Conservation (phyloP, 1,139 yeast genomes). For the Geotrichum carabidarum region DNA sequence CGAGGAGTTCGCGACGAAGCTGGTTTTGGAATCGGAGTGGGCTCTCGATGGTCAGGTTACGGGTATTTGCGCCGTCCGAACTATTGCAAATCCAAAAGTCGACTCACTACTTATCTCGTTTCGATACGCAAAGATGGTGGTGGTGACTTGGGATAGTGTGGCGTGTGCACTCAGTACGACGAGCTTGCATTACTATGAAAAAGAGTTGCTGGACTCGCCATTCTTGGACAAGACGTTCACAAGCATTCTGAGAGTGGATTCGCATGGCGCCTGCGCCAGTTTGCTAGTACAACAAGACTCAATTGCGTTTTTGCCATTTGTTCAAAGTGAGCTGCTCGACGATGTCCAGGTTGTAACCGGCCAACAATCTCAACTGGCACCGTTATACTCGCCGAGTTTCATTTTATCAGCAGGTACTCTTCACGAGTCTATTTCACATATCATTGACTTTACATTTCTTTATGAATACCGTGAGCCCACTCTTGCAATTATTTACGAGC, state of each 20-base stretch:
- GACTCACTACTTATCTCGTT: conserved; percentile 68
- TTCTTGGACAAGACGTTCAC: conserved; percentile 43
- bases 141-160: conserved; percentile 64
- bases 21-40: conserved; percentile 60
- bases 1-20: conserved; percentile 36
- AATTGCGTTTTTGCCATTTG: conserved; percentile 70
- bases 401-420: conserved; percentile 54
- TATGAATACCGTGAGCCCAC: conserved; percentile 77
- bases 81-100: conserved; percentile 46
- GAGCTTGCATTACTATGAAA: conserved; percentile 84
- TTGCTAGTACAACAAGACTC: conserved; percentile 60
- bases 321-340: conserved; percentile 39
- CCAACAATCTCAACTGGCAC: conserved; percentile 20
- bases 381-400: conserved; percentile 37
- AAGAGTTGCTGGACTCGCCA: conserved; percentile 51
- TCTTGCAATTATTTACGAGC: conserved; percentile 62
- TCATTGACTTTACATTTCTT: conserved; percentile 64
- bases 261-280: conserved; percentile 57
- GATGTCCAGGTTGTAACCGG: conserved; percentile 20
- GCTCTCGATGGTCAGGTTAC: conserved; percentile 66
- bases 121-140: conserved; percentile 68
- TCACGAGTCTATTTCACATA: conserved; percentile 54
- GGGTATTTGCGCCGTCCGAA: conserved; percentile 43
- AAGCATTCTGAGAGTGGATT: conserved; percentile 60
- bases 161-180: conserved; percentile 55